Conservation (phyloP, 2,329 filamentous ascomycete genomes). For the Byssochlamys sp. region DNA sequence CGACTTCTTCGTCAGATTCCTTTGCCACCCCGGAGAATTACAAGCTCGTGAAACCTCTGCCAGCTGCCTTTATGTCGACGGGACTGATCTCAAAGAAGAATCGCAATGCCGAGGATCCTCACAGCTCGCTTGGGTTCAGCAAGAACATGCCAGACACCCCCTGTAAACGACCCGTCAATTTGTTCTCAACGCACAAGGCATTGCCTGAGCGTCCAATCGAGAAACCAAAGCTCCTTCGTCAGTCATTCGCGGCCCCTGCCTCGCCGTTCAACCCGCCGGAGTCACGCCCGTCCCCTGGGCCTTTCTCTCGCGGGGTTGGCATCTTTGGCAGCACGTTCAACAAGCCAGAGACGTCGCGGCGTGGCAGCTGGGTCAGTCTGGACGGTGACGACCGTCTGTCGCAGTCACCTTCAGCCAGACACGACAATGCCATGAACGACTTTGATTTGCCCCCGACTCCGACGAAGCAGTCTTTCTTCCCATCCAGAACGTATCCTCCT, state of each 20-base stretch:
- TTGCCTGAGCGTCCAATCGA: conserved; percentile 50
- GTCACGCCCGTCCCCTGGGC: conserved; percentile 53
- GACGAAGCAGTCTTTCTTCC: conserved; percentile 54
- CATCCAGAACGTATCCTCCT: conserved; percentile 27
- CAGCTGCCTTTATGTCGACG: conserved; percentile 85
- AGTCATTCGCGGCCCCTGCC: conserved; percentile 68
- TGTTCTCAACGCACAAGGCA: conserved; percentile 53
- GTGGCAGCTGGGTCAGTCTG: conserved; percentile 67
- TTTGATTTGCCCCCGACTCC: conserved; percentile 83
- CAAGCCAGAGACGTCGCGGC: conserved; percentile 41
- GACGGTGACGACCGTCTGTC: conserved; percentile 64
- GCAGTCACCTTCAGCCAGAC: conserved; percentile 46
- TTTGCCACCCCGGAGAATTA: conserved; percentile 69
- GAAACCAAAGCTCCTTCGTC: conserved; percentile 55
- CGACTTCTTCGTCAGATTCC: conserved; percentile 40
- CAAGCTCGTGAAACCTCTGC: conserved; percentile 65
- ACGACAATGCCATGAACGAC: conserved; percentile 50
- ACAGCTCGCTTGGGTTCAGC: conserved; percentile 41
- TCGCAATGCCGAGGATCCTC: conserved; percentile 62
- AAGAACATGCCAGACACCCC: conserved; percentile 85
- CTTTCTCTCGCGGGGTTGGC: conserved; percentile 55
- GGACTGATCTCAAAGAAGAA: conserved; percentile 92
- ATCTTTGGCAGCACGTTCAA: conserved; percentile 52
- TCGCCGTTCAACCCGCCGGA: conserved; percentile 65
- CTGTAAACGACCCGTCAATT: conserved; percentile 72